Conservation (phyloP, 345 rosid species). For the Theobroma cacao region DNA sequence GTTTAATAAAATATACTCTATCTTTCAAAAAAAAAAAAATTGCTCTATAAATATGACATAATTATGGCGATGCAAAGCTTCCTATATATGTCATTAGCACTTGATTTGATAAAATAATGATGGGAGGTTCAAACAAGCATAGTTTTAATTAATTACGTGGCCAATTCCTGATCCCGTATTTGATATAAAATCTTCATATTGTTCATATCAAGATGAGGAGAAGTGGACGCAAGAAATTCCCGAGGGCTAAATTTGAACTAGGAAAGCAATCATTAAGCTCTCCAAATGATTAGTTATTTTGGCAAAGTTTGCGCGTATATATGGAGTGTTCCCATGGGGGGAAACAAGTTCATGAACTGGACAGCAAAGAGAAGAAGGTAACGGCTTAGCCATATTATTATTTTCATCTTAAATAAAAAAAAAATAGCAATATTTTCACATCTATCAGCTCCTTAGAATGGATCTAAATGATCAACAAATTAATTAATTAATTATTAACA, state of each 20-base stretch:
- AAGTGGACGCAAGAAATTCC: slow-evolving; percentile 28
- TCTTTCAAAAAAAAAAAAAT: too few species aligned
- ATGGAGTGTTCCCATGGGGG: not conserved
- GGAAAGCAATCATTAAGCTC: not conserved
- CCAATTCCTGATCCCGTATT: not conserved
- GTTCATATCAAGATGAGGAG: slow-evolving; percentile 1
- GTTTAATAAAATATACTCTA: too few species aligned
- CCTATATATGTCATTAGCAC: not conserved
- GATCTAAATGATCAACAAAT: too few species aligned
- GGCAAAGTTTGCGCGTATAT: not conserved
- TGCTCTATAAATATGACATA: too few species aligned
- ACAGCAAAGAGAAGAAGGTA: not conserved
- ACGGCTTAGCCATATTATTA: too few species aligned
- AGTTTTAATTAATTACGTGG: not conserved
- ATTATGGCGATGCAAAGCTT: too few species aligned
- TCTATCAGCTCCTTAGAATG: too few species aligned
- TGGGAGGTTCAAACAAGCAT: not conserved
- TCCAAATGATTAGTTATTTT: not conserved
- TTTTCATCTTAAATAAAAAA: too few species aligned
- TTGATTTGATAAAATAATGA: not conserved
- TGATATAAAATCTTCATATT: not conserved
- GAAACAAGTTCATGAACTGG: not conserved
- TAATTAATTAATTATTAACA: too few species aligned
- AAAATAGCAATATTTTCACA: too few species aligned
- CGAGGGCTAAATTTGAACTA: not conserved